These are phyloP conservation scores for Orbilia brochopaga DNA, from an alignment of 2,329 filamentous ascomycete genomes.

Conservation along the genomic window DNA sequence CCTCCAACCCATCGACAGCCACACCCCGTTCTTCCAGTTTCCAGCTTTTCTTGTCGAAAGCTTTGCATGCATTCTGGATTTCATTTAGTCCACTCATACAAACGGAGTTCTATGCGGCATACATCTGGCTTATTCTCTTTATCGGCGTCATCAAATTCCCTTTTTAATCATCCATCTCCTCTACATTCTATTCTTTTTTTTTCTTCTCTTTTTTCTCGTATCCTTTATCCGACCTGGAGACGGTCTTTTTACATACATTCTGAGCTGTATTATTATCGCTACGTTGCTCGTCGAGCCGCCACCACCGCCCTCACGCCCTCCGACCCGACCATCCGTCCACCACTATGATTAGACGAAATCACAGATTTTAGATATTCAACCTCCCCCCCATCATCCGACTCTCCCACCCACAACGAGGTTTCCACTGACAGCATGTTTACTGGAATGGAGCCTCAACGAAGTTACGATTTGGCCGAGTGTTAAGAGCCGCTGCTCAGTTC, in stretches of 20 bases:
- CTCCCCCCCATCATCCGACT: neutral
- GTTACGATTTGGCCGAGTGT: conserved; percentile 33
- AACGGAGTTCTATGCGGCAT: conserved; percentile 41
- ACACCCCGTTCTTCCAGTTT: neutral
- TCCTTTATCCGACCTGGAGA: neutral
- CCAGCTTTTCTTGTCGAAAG: neutral
- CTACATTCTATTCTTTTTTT: conserved; percentile 20
- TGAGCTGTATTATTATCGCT: conserved; percentile 29
- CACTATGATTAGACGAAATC: conserved; percentile 27
- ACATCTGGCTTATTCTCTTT: conserved; percentile 51
- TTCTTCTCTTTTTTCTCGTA: conserved; percentile 18
- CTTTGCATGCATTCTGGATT: conserved; percentile 14
- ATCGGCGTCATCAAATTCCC: conserved; percentile 57
- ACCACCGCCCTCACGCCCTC: neutral
- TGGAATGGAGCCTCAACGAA: conserved; percentile 27
- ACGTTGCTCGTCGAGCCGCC: neutral
- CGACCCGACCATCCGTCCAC: conserved; percentile 8
- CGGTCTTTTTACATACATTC: conserved; percentile 15
- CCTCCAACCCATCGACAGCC: neutral
- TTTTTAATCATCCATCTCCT: conserved; percentile 55
- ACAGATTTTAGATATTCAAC: conserved; percentile 1
- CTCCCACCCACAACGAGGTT: conserved; percentile 3
- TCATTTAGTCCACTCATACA: conserved; percentile 36
- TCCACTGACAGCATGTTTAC: conserved; percentile 17
- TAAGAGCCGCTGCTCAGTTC: conserved; percentile 15